Evolutionary conservation across 78 protist genomes (phyloP), one percentile per base, ranked within the genome.

Genomic region (Anaeramoeba ignava): DNA sequence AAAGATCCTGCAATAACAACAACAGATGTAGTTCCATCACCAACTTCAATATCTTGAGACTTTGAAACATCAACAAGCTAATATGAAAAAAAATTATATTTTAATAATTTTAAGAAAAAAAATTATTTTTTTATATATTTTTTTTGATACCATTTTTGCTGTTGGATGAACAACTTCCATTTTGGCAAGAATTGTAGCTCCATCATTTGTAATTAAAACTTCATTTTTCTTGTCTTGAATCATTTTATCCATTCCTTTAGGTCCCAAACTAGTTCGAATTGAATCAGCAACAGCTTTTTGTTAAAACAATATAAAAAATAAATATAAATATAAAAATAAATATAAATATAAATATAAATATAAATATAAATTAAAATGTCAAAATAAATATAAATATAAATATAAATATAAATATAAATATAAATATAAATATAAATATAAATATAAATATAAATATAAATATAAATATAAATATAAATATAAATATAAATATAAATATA

Each of bases 11-110:
- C 92, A 34, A 98, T 80, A 23, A 98, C 98, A 27, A 94, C 96
- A 0, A 98, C 99, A n/a, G 97, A 88, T 33, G 99, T 98, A 0
- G 99, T 98, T 40, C 99, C 99, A 83, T 98, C 99, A 1, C 99
- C 99, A 0, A 99, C 99, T 90, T 97, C 99, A 67, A 96, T 87
- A 80, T 98, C 99, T 89, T 98, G 99, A 2, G 99, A 95, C 80
- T 91, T 83, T 39, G 98, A 91, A 39, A 98, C 84, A 82, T 97
- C 99, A 41, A 96, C 97, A 8, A 98, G 91, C 98, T 93, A 78
- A 41, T 1, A 86, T 41, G n/a, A 34, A 37, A 2, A 2, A 38
- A 1, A n/a, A 36, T 67, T 41, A 42, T 27, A 27, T 79, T 79
- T 39, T 27, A 31, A 27, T 54, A 80, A 27, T 31, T 40, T 67